Evolutionary conservation across 2,329 filamentous ascomycete species (phyloP), one percentile per base, ranked within the genome.

Genomic region (Phyllosticta citriasiana): DNA sequence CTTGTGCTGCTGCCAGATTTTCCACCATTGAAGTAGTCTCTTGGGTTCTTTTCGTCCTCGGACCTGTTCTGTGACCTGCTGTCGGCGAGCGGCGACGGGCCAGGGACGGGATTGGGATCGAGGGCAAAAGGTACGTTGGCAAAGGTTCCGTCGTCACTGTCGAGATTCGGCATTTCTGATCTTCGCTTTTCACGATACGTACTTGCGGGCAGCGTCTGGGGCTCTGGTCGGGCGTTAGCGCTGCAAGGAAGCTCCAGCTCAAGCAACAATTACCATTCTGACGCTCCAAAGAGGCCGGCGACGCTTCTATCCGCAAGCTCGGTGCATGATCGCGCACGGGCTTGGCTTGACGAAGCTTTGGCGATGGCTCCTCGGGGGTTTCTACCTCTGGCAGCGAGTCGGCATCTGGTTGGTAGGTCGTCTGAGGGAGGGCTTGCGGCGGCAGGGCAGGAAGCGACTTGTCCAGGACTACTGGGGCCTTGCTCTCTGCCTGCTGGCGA

Each of bases 361-460:
- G 60, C 66, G 72, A 65, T 26, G 70, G 66, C 12, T 67, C 65
- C n/a, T 72, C 72, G 51, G 72, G 70, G 2, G 87, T 86, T 2
- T 87, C 88, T 27, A 88, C 77, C 67, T 92, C 88, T 53, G 73
- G 80, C 72, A 78, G 83, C 10, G 81, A 82, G 57, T 85, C 82
- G 47, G 76, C 70, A 57, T 81, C 78, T 6, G 78, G 77, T 3
- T 79, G 83, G 69, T 87, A 88, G 3, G 83, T 80, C 65, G 81
- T 84, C 51, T 59, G 65, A 40, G 84, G 80, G 33, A 85, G 80
- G 30, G 86, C 88, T 67, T 84, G 90, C 5, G 89, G 88, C 30
- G 93, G 94, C 25, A 97, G 81, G 26, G 94, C 94, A 22, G 94
- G 94, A 40, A 99, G 79, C 6, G 91, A 96, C 74, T 97, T 97